Base-by-base conservation (phyloP, 2,329 filamentous ascomycete genomes). In the Scorias spongiosa region DNA sequence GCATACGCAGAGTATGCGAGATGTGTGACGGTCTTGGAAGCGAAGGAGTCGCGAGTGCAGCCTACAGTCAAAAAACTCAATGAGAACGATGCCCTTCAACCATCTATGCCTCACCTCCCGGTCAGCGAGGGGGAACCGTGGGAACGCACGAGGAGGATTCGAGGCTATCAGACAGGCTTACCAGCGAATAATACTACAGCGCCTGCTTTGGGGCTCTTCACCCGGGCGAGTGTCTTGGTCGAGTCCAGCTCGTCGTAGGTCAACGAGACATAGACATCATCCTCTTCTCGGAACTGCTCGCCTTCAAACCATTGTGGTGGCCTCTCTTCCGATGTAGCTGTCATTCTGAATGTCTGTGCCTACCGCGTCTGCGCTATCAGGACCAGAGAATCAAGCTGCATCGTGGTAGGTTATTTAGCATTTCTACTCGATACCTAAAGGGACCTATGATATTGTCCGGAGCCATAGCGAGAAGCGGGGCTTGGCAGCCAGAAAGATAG, bases 121-220 rank as follows among this genome's bases (percentile, higher is more conserved):
- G 20, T 26, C 20, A 29, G 39, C 32, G 17, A 39, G 39, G 30
- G 26, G 42, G 10, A 17, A 36, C 15, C n/a, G 41, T 43, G 40
- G 46, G 44, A 40, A 20, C 37, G 26, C 12, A 20, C 9, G 20
- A 41, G 15, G 34, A 39, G 38, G 26, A 40, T 30, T 47, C 46
- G 42, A 36, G 5, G 12, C 32, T 36, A 12, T 36, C 9, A 9
- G 32, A 9, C 15, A 36, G 11, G 18, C 38, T 28, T 67, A 78
- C 82, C 83, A 46, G 80, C 78, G 59, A 88, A 88, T 29, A 87
- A 56, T 9, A 88, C 81, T 41, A 86, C 81, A 10, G 83, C 83
- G 5, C 83, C 83, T 10, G 83, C 82, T 54, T 78, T 73, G 15
- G 81, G 78, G 53, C 75, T 84, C 50, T 81, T 78, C 17, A 91